Evolutionary conservation across 495 filamentous ascomycete genomes (phyloP), one percentile per base, ranked within the genome.

Genomic region (Penicillium soppii): DNA sequence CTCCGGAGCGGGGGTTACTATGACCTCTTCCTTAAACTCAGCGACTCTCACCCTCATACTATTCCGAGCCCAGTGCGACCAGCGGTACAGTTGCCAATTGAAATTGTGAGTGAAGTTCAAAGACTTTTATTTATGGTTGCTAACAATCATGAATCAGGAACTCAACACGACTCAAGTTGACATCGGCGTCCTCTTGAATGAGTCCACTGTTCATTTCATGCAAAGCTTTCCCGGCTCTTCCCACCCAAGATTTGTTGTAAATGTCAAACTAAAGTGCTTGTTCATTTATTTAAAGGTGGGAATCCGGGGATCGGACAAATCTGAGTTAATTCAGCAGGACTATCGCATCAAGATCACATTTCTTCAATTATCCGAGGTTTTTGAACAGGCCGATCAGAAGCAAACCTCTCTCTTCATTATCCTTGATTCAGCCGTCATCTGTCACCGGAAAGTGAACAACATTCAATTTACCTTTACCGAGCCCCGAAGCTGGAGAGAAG

Each of bases 301-400:
- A 0, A 47, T 54, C 16, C 26, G 39, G 25, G 30, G 26, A 7
- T 37, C 57, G n/a, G 10, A 12, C 29, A 7, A 43, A 22, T 21
- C 20, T 13, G 32, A 43, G 8, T 13, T 47, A 3, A 51, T 27
- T 19, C 55, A 53, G 35, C 62, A 68, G 12, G 50, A 63, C 12
- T 82, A 76, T 59, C 72, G 78, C 22, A 69, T 90, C 27, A 76
- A 72, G 2, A 76, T 96, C 2, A 82, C 80, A 12, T 85, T 96
- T 51, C 54, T 70, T 19, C 82, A 88, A 36, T 57, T 94, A 27
- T 67, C 78, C 21, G 68, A 68, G 3, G 69, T 95, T 1, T 69
- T 82, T 51, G 71, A 79, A 41, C 58, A 75, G 1, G 38, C 57
- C 1, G 60, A 73, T 13, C 40, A 64, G 3, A 32, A 75, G 26